Evolutionary conservation across 305 asterid species (phyloP), one percentile per base, ranked within the genome.

Genomic region (Galium porrigens): DNA sequence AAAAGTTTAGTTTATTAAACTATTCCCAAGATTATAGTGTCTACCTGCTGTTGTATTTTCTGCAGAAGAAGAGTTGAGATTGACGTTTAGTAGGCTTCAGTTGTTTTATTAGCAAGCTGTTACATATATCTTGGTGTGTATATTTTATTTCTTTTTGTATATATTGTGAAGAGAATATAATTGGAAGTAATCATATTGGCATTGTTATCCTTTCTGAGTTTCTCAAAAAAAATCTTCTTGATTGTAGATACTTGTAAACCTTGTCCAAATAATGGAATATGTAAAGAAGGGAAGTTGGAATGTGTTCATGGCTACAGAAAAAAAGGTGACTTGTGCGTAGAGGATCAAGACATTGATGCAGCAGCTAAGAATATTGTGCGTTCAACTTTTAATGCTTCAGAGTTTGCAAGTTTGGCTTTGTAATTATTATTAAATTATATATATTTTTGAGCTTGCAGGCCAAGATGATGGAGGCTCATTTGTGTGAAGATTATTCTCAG

Each of bases 191-290:
- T 55, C 55, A n/a, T 8, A 8, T 66, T 33, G 61, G 66, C 68
- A 63, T 12, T 37, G 56, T 22, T 54, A 52, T 67, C 56, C 46
- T 27, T 18, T 14, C 32, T 68, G 37, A 60, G 41, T 69, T 65
- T 68, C 63, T 61, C 77, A 48, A 53, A 48, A 67, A 39, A 42
- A 25, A 25, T 58, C 51, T 30, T 33, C 67, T 49, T 74, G 64
- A 70, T 65, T 80, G 79, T 83, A 87, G 97, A 85, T 67, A 64
- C 62, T 58, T 87, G 95, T 67, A 86, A 81, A 74, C 90, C 90
- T 44, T 90, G 97, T 72, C 95, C 97, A 9, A 52, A 74, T 54
- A 72, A 87, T 77, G 97, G 97, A 69, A 77, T 78, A 51, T 90
- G 97, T 73, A 42, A 70, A 62, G 86, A 83, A 67, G 97, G 95